Conservation (phyloP, 2,329 filamentous ascomycete species). For the Fusarium aywerte region DNA sequence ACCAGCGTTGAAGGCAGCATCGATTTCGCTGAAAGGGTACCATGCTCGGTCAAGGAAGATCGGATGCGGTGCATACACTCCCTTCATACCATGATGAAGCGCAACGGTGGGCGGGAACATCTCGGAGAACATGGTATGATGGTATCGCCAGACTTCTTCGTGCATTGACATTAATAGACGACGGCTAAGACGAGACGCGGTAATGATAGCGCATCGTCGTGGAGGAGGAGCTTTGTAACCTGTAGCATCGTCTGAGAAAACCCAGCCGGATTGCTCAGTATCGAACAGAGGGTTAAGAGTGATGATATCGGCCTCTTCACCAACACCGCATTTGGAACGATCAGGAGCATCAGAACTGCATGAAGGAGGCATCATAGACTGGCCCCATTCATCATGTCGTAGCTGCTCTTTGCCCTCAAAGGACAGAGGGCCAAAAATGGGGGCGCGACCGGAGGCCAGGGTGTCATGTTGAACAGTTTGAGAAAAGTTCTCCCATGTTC, state of each 20-base stretch:
- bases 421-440: slow-evolving; percentile 75
- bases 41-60: slow-evolving; percentile 82
- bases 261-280: slow-evolving; percentile 75
- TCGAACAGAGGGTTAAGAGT: slow-evolving; percentile 83
- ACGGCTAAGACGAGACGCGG: slow-evolving; percentile 73
- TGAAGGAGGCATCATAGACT: slow-evolving; percentile 64
- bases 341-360: slow-evolving; percentile 64
- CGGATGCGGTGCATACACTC: slow-evolving; percentile 83
- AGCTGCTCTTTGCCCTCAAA: slow-evolving; percentile 61
- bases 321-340: slow-evolving; percentile 69
- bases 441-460: slow-evolving; percentile 58
- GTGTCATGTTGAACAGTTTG: slow-evolving; percentile 72
- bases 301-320: slow-evolving; percentile 79
- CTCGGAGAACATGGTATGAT: slow-evolving; percentile 80
- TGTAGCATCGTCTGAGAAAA: slow-evolving; percentile 75
- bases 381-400: slow-evolving; percentile 62
- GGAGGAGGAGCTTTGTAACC: slow-evolving; percentile 74
- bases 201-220: slow-evolving; percentile 77
- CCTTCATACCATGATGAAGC: slow-evolving; percentile 81
- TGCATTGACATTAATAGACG: slow-evolving; percentile 78
- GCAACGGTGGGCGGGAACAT: slow-evolving; percentile 80
- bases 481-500: slow-evolving; percentile 77
- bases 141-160: slow-evolving; percentile 73
- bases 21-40: slow-evolving; percentile 72
- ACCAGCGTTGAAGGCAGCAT: slow-evolving; percentile 82